Evolutionary conservation across 2,329 filamentous ascomycete genomes (phyloP), one percentile per base, ranked within the genome.

Genomic region (Helotiales sp.): DNA sequence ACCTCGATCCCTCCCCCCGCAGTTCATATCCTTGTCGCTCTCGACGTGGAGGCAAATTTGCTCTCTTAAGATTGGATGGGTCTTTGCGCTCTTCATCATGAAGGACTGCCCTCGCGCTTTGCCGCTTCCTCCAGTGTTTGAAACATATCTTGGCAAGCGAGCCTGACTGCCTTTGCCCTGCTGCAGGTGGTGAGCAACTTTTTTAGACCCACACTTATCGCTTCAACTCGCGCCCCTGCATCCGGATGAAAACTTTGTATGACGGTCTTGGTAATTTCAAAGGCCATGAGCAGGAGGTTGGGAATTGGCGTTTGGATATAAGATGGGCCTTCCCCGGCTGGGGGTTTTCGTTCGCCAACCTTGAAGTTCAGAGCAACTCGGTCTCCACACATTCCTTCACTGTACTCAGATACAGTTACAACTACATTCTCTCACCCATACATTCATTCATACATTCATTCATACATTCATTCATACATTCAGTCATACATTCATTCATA

Each of bases 361-460:
- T 57, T 57, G 54, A 20, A 57, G 54, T 57, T 37, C 54, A 40
- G 20, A 57, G 32, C 26, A 57, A 57, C 54, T 57, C 54, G 54
- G 54, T 57, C 54, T 37, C 54, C 30, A 37, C 54, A 57, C 54
- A 37, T 57, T 57, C 61, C 15, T 58, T 64, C 24, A 45, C 32
- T 30, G 32, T 40, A 30, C 52, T 45, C 22, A 30, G 50, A 30
- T 60, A 60, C 57, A 60, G 57, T 30, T 20, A 28, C 34, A 26
- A 15, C 11, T 37, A 57, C 30, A 17, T 37, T 60, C 28, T 57
- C 7, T 58, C 26, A 30, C 30, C 24, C 52, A 57, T 52, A 54
- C 58, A 64, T 30, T 32, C 61, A 43, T 67, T 58, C 45, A 32
- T 61, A 66, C 22, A n/a, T n/a, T 22, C 34, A 32, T 50, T 55